Conservation (phyloP, 805 yeast species). For the Teunomyces funiuensis region DNA sequence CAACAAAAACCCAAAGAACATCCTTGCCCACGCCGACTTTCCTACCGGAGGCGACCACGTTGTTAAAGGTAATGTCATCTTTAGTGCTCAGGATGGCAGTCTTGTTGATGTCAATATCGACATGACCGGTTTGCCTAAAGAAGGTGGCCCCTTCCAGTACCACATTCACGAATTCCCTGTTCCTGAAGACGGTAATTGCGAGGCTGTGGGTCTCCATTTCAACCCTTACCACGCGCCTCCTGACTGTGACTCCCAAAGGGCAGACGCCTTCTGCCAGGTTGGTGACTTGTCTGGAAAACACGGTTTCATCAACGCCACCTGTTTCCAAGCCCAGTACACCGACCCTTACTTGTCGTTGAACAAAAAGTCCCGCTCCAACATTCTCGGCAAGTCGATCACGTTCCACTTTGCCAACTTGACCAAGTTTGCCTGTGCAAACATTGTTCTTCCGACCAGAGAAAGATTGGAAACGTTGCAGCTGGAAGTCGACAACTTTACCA, state of each 20-base stretch:
- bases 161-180: conserved; percentile 65
- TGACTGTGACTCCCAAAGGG: conserved; percentile 49
- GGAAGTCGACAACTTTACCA: conserved; percentile 2
- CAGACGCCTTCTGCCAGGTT: conserved; percentile 61
- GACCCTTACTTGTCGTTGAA: conserved; percentile 69
- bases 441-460: conserved; percentile 29
- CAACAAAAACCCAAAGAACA: conserved; percentile 48
- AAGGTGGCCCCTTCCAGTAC: conserved; percentile 67
- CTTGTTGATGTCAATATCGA: conserved; percentile 67
- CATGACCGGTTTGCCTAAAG: conserved; percentile 64
- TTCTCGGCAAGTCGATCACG: conserved; percentile 54
- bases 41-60: conserved; percentile 42
- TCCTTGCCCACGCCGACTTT: conserved; percentile 59
- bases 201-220: conserved; percentile 54
- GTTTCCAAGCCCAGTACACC: conserved; percentile 60
- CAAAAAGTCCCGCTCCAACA: conserved; percentile 52
- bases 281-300: conserved; percentile 81
- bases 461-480: conserved; percentile 8
- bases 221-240: conserved; percentile 62
- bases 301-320: conserved; percentile 68
- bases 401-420: conserved; percentile 57
- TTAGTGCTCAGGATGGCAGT: conserved; percentile 57
- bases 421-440: conserved; percentile 63
- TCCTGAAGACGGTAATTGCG: conserved; percentile 44
- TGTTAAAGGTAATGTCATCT: conserved; percentile 47